Conservation (phyloP, 345 rosid genomes). For the Lagerstroemia speciosa region DNA sequence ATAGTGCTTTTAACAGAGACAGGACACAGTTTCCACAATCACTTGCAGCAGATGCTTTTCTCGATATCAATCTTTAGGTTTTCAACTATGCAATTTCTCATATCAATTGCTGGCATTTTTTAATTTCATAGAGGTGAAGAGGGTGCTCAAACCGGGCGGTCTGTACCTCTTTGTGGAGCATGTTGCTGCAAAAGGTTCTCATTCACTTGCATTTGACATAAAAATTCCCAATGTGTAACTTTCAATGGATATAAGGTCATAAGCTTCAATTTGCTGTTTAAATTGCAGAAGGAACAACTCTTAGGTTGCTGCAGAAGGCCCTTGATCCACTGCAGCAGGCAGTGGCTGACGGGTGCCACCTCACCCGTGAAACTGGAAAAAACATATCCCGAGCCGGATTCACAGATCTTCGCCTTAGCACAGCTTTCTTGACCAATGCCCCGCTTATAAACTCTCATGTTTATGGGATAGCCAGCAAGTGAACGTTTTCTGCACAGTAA, state of each 20-base stretch:
- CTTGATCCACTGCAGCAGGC: constrained; percentile 67
- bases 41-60: not conserved
- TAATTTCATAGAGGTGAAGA: constrained; percentile 46
- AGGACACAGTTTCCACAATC: too few relatives aligned
- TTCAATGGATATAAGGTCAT: not conserved
- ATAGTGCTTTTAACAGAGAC: too few relatives aligned
- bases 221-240: not conserved
- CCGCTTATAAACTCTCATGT: constrained; percentile 49
- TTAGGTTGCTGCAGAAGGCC: constrained; percentile 43
- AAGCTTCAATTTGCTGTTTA: not conserved
- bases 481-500: not conserved
- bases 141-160: constrained; percentile 82
- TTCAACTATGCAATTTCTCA: not conserved
- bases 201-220: not conserved
- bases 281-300: constrained; percentile 56
- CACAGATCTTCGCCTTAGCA: constrained; percentile 38
- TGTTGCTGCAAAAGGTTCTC: constrained; percentile 74
- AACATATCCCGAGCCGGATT: constrained; percentile 52
- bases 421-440: constrained; percentile 26
- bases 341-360: constrained; percentile 68
- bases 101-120: not conserved
- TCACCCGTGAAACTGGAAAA: constrained; percentile 57
- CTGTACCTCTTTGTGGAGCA: constrained; percentile 71
- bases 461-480: constrained; percentile 61
- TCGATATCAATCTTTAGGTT: not conserved